Base-by-base conservation (phyloP, 805 yeast genomes). In the Kodamaea jinghongensis region DNA sequence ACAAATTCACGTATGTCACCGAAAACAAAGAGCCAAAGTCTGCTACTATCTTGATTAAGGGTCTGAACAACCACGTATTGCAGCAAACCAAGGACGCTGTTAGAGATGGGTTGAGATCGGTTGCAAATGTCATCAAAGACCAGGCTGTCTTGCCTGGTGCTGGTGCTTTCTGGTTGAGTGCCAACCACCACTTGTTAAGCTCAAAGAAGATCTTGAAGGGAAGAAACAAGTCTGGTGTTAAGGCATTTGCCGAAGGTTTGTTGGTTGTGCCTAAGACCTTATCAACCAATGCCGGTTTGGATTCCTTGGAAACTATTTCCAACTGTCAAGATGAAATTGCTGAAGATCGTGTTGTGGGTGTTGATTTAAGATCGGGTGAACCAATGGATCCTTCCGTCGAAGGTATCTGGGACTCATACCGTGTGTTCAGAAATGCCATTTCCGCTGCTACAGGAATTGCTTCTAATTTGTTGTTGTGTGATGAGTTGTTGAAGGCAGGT, bases 51-150 rank as follows among this genome's bases (percentile, higher is more conserved):
- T 74, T 93, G 45, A 90, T 93, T 59, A 87, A 88, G 65, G 99
- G 97, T 16, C 90, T 96, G 37, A 91, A 95, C 44, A 79, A 81
- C 49, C 93, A 91, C 63, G 79, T 87, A 30, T 76, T 93, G 51
- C 85, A 79, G 55, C 99, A 93, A 69, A 86, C 95, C 25, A 88
- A 90, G 60, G 99, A 93, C 60, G 98, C 99, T 1, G 89, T 95
- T 15, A 81, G 99, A 61, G 99, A 93, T 61, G 99, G 99, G 25
- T 73, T 93, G 44, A 80, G 99, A 51, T 89, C 97, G 1, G 97
- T 93, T 12, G 81, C 95, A 31, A 93, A 93, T 58, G 93, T 90
- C 25, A 68, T 93, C 38, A 85, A 81, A 55, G 99, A 93, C 62
- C 77, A 80, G 52, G 67, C 83, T 30, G 81, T 93, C 29, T 82